Conservation (phyloP, 1,284 basidiomycete genomes). For the Pascua guehoae region DNA sequence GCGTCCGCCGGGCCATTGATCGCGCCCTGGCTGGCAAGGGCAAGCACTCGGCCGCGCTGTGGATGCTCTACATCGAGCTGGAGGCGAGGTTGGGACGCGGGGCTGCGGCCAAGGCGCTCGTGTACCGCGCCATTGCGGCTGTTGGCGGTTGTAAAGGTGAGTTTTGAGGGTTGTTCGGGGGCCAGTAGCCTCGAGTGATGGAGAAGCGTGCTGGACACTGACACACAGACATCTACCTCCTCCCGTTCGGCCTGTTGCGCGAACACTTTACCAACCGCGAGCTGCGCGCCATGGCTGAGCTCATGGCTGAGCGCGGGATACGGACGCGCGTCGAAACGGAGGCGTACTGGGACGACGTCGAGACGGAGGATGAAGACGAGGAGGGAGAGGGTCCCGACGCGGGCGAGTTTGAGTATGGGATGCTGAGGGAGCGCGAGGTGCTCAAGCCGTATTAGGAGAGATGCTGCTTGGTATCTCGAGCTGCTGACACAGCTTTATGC, state of each 20-base stretch:
- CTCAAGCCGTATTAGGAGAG: slow-evolving; percentile 40
- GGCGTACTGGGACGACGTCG: slow-evolving; percentile 51
- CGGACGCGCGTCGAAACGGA: slow-evolving; percentile 67
- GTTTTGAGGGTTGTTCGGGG: slow-evolving; percentile 3
- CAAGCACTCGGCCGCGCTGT: slow-evolving; percentile 52
- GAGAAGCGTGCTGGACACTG: background rate
- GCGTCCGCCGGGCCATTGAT: slow-evolving; percentile 41
- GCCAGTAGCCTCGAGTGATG: background rate
- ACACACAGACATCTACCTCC: slow-evolving; percentile 70
- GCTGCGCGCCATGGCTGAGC: slow-evolving; percentile 64
- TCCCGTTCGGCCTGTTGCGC: slow-evolving; percentile 73
- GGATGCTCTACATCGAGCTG: slow-evolving; percentile 77
- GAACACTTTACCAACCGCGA: slow-evolving; percentile 64
- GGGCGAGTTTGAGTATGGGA: slow-evolving; percentile 36
- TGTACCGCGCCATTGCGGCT: slow-evolving; percentile 75
- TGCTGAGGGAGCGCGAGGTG: slow-evolving; percentile 35
- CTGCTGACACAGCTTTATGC: too few species aligned
- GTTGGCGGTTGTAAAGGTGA: slow-evolving; percentile 44
- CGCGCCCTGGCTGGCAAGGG: slow-evolving; percentile 27
- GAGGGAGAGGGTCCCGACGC: slow-evolving; percentile 48
- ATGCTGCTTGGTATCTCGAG: too few species aligned
- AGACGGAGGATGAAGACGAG: slow-evolving; percentile 32
- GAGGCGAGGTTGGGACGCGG: slow-evolving; percentile 65
- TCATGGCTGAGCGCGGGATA: slow-evolving; percentile 77
- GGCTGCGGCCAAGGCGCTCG: slow-evolving; percentile 66